A percentile compares a stretch with the other conserved stretches of the same genome.
Conservation (phyloP, 352 stramenopile genomes). For the Aphanomyces cochlioides region DNA sequence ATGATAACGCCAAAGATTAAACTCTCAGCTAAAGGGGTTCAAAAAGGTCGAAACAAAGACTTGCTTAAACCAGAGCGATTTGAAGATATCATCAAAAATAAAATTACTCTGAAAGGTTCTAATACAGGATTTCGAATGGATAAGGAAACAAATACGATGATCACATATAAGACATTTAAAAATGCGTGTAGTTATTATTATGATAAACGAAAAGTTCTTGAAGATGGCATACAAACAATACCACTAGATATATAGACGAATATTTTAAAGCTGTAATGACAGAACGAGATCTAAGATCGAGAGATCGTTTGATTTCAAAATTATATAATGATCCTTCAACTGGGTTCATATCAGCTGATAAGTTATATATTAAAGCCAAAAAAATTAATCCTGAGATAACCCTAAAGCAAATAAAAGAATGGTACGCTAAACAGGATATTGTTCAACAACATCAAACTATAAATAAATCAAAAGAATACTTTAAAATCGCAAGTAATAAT, state of each 20-base stretch:
- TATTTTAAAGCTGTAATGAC: neutral
- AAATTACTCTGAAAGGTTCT: constrained; percentile 34
- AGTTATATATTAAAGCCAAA: constrained; percentile 31
- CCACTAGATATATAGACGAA: constrained; percentile 37
- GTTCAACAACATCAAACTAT: constrained; percentile 35
- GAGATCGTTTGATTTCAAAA: constrained; percentile 19
- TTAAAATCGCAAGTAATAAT: constrained; percentile 25
- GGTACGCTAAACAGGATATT: constrained; percentile 29
- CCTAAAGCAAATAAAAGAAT: constrained; percentile 35
- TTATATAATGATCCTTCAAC: constrained; percentile 37
- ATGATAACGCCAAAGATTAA: constrained; percentile 26
- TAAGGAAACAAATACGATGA: constrained; percentile 36
- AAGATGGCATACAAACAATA: constrained; percentile 33
- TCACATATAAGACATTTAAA: constrained; percentile 36
- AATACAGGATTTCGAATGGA: constrained; percentile 37
- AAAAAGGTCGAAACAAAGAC: constrained; percentile 26
- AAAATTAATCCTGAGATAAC: constrained; percentile 29
- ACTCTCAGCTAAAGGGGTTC: constrained; percentile 34
- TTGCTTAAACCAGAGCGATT: constrained; percentile 34
- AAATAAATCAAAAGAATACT: constrained; percentile 1
- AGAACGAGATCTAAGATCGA: constrained; percentile 7
- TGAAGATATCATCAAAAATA: constrained; percentile 31
- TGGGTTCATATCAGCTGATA: constrained; percentile 31
- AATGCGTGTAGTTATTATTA: constrained; percentile 36
- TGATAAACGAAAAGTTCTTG: constrained; percentile 35